These are phyloP conservation scores for Eucalyptus rudis DNA, from an alignment of 345 rosid genomes.

Conservation along the genomic window DNA sequence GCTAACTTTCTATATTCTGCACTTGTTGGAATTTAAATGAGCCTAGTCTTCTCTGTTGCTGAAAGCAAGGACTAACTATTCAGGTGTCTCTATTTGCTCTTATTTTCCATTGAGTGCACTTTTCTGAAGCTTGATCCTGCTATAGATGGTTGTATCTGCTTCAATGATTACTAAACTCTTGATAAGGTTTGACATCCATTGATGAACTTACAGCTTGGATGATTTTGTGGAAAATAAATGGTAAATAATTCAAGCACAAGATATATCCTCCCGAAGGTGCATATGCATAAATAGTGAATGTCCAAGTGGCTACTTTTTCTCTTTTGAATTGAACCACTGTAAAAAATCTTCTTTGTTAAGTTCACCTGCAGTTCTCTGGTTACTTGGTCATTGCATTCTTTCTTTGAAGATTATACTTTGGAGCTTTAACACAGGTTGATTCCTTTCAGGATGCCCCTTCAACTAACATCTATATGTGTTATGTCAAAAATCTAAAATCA, in stretches of 20 bases:
- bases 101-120: neutral
- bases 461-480: neutral
- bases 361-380: neutral
- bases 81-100: neutral
- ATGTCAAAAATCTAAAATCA: neutral
- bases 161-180: neutral
- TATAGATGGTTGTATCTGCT: neutral
- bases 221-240: neutral
- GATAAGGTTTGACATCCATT: neutral
- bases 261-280: neutral
- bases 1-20: neutral
- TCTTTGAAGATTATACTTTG: neutral
- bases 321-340: neutral
- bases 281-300: neutral
- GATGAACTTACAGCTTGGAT: neutral
- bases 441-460: neutral
- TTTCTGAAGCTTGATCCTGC: neutral
- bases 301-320: neutral
- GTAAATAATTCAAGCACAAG: neutral
- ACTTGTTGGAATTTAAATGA: neutral
- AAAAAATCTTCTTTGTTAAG: neutral
- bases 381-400: neutral
- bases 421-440: neutral
- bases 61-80: neutral
- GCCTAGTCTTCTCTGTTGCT: neutral